Base-by-base conservation (phyloP, 176 grass and related monocot species). In the Oryza glaberrima region DNA sequence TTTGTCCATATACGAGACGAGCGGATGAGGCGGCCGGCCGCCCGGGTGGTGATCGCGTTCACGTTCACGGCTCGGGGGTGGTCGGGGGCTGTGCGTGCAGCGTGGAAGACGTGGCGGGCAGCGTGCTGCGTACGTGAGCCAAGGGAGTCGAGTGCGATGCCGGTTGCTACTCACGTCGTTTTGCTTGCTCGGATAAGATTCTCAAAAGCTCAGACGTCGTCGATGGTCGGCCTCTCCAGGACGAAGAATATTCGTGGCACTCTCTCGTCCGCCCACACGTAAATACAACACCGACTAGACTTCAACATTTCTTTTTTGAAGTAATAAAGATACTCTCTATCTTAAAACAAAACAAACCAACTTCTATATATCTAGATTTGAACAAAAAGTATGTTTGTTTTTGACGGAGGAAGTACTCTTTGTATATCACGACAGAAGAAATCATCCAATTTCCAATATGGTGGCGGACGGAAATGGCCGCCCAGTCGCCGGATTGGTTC, bases 181-280 rank as follows among this genome's bases (percentile, higher is more conserved):
- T n/a, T n/a, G 56, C n/a, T 19, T 22, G 20, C 58, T 3, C 6
- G 58, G 58, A 63, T 63, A 23, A 63, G 58, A 63, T 63, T 9
- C 20, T 23, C 58, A 22, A 9, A 63, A 63, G 20, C 2, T 10
- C 58, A 9, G 3, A 3, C 20, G 8, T 63, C 58, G 58, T 9
- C 20, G 3, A 11, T 20, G 20, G 58, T 23, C 19, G 56, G 56
- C 20, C 56, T 61, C 19, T 61, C 58, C 1, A 35, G 28, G 16
- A 4, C 28, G 20, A 23, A 63, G 9, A 11, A 11, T 41, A 40
- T 12, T 17, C 17, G 78, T 80, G 77, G 64, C 23, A 4, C 44
- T 49, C 65, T 54, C 78, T 81, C 66, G 46, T 81, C 78, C 78
- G 66, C 66, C 58, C 58, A 63, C 9, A 61, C 5, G 20, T 52